Evolutionary conservation across 148 eudicot genomes (phyloP).

Genomic region (Rhododendron kiyosumense): DNA sequence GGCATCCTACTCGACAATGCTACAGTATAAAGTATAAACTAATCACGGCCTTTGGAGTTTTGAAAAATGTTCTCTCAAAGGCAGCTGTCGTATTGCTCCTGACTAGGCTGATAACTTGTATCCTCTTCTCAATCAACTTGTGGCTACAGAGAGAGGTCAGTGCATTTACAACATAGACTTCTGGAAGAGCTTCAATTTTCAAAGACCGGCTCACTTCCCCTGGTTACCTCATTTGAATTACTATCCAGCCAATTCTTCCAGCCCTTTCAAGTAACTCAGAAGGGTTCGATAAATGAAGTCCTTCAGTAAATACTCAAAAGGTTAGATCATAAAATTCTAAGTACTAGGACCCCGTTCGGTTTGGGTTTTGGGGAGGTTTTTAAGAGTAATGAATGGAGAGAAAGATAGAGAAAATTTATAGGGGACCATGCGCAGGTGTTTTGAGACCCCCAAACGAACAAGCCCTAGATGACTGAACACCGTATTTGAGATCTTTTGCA

Average conservation of each 20-base stretch:
- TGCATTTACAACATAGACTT: not conserved
- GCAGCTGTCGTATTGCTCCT: not conserved
- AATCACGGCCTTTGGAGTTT: not conserved
- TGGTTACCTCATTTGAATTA: not conserved
- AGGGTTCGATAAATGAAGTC: not conserved
- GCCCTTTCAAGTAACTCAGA: not conserved
- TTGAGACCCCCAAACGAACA: too few relatives aligned
- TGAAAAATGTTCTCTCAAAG: not conserved
- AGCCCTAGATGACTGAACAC: not conserved
- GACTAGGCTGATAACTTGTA: not conserved
- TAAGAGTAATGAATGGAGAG: too few relatives aligned
- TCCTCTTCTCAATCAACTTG: not conserved
- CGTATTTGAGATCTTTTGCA: not conserved
- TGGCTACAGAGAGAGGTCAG: not conserved
- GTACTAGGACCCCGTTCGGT: too few relatives aligned
- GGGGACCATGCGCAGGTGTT: too few relatives aligned
- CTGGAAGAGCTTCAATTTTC: not conserved
- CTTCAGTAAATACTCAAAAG: not conserved
- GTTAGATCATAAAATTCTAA: not conserved
- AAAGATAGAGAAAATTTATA: too few relatives aligned
- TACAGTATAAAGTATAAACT: not conserved
- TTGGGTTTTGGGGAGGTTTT: too few relatives aligned
- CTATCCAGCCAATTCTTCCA: not conserved
- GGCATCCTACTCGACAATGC: not conserved
- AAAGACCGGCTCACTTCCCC: not conserved